Evolutionary conservation across 371 early-diverging fungal genomes (phyloP), one percentile per base, ranked within the genome.

Genomic region (Circinella umbellata): DNA sequence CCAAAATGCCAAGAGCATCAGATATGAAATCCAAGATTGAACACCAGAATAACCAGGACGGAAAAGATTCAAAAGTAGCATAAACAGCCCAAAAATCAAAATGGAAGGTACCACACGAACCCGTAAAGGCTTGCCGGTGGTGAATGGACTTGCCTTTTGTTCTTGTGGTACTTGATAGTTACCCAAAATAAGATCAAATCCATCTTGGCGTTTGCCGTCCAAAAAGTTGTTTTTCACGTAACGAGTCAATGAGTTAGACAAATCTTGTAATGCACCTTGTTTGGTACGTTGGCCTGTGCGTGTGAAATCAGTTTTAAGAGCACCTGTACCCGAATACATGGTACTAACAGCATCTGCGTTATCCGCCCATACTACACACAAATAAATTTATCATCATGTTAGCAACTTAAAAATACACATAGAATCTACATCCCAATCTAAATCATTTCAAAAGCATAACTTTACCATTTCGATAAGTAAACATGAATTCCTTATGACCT

Each of bases 321-420:
- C 99, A 20, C 96, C 96, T 4, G 99, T 99, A 63, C 99, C 99
- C 27, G 97, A 93, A 79, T 99, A 99, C 57, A 94, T 95, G 38
- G 89, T 76, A 73, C 96, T 95, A 46, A 99, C 87, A 11, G 89
- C 93, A 86, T 99, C 98, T n/a, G 99, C 99, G 83, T 99, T 96
- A 75, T 99, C 96, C 35, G 97, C 98, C 99, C 99, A 99, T 14
- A 97, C 90, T 88, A 78, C 69, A 36, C 80, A 4, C 14, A 53
- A 63, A 4, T 3, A n/a, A 7, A 13, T 42, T 15, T n/a, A 64
- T 4, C 38, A 13, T 9, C 27, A n/a, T 17, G 14, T 49, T 53
- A 1, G 47, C 27, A 27, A 27, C 2, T 27, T 27, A 27, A 27
- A 27, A 27, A 27, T 0, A 2, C 2, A 27, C 27, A 27, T 27